Conservation (phyloP, 139 green algal species). For the Chlorella sorokiniana region DNA sequence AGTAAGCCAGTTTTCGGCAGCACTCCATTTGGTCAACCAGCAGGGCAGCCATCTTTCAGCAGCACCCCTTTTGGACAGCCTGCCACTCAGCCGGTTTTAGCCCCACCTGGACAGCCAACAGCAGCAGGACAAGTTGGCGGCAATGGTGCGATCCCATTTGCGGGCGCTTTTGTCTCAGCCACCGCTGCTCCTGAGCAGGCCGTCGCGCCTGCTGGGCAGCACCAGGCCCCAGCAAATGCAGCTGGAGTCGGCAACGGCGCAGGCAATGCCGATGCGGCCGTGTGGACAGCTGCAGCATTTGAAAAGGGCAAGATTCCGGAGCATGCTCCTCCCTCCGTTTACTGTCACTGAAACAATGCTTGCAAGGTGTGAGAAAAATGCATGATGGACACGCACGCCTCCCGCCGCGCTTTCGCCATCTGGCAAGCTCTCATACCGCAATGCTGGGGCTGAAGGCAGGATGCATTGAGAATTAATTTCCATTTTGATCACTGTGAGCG, state of each 20-base stretch:
- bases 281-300: conserved; percentile 27
- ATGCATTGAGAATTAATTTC: too few species aligned
- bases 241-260: background rate
- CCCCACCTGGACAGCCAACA: background rate
- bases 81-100: background rate
- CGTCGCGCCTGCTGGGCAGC: too few species aligned
- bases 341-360: background rate
- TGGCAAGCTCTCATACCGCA: too few species aligned
- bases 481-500: too few species aligned
- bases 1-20: conserved; percentile 18
- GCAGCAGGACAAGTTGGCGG: background rate
- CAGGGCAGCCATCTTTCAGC: background rate
- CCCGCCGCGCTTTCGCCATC: too few species aligned
- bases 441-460: too few species aligned
- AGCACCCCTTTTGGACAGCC: conserved; percentile 21
- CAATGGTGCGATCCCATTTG: background rate
- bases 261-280: background rate
- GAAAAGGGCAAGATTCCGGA: conserved; percentile 36
- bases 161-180: background rate
- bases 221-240: too few species aligned
- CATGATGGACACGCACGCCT: too few species aligned
- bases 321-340: conserved; percentile 8
- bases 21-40: conserved; percentile 24
- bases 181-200: too few species aligned
- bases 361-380: background rate